A percentile compares a stretch with the other conserved stretches of the same genome.
These are phyloP conservation scores for Podaxis rugospora DNA, from an alignment of 768 basidiomycete genomes.

Conservation along the genomic window DNA sequence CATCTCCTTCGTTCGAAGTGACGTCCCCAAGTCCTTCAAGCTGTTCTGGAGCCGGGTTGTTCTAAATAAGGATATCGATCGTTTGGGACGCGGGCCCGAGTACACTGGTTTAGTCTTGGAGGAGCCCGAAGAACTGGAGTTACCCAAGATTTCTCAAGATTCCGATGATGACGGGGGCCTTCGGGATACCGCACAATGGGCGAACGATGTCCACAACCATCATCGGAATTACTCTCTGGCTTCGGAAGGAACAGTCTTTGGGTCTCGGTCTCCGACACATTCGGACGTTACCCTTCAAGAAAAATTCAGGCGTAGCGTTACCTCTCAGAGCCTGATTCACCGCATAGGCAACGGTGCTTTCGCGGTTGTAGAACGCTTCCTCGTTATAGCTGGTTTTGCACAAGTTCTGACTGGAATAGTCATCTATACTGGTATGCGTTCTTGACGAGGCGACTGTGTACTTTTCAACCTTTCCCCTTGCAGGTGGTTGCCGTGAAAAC, in stretches of 20 bases:
- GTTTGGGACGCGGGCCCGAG: conserved; percentile 31
- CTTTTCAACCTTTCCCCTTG: not conserved
- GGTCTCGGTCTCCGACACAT: conserved; percentile 38
- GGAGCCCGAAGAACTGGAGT: conserved; percentile 52
- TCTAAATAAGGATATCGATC: conserved; percentile 38
- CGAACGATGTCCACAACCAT: conserved; percentile 41
- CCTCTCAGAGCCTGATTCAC: conserved; percentile 22
- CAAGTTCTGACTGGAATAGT: conserved; percentile 68
- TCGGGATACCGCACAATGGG: conserved; percentile 49
- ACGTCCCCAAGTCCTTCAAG: conserved; percentile 37
- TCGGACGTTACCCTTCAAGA: conserved; percentile 60
- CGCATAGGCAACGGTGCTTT: conserved; percentile 47
- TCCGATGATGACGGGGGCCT: conserved; percentile 29
- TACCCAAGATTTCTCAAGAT: conserved; percentile 33
- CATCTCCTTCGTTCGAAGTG: conserved; percentile 38
- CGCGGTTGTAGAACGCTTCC: conserved; percentile 50
- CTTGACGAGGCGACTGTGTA: not conserved
- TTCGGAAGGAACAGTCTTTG: conserved; percentile 54
- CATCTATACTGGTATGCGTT: conserved; percentile 62
- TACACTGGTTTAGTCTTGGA: conserved; percentile 56
- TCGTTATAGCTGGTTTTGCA: conserved; percentile 70
- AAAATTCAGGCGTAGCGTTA: conserved; percentile 17
- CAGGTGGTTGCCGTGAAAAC: conserved; percentile 72
- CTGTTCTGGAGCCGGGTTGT: conserved; percentile 57
- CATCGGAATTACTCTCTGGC: conserved; percentile 39